Evolutionary conservation across 2,329 filamentous ascomycete genomes (phyloP), one percentile per base, ranked within the genome.

Genomic region (Amylocarpus encephaloides): DNA sequence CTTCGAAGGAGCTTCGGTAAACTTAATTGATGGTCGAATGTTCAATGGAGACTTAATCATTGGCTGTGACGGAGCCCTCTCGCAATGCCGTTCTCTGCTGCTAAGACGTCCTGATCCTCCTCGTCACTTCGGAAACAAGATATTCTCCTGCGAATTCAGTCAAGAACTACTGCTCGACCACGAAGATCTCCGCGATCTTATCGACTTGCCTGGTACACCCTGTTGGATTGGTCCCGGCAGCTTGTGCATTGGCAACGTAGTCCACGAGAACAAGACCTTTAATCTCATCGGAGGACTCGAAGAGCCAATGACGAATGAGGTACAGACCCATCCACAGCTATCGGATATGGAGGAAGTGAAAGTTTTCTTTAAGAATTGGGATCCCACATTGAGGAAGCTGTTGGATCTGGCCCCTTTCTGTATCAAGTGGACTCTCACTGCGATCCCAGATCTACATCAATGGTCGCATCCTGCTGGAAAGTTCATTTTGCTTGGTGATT

Each of bases 401-500:
- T 16, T 55, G 10, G 34, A 43, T 19, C 26, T 50, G 30, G 55
- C 34, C 3, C 32, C 18, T 4, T 29, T 33, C 1, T 22, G 15
- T 5, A 9, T 34, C 2, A 46, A 52, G 18, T 55, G 50, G 45
- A 42, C 33, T 30, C 22, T 55, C 13, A 19, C 12, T 19, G 34
- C 26, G 22, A 15, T 33, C 34, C 19, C 26, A 5, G 22, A 47
- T 22, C 7, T 55, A 39, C 39, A 35, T 35, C 7, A 33, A 22
- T 45, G 46, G 44, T 6, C 26, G 11, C 10, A 41, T 29, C 18
- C 18, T 11, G 5, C 16, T 9, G 50, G 50, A 5, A 49, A 18
- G 2, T 49, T 50, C n/a, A 39, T 40, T 13, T 16, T 57, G 3
- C 69, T 82, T 0, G 79, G 79, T 16, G 79, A 83, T 59, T 76